Base-by-base conservation (phyloP, 2,329 filamentous ascomycete genomes). In the Cladosporium sp. region DNA sequence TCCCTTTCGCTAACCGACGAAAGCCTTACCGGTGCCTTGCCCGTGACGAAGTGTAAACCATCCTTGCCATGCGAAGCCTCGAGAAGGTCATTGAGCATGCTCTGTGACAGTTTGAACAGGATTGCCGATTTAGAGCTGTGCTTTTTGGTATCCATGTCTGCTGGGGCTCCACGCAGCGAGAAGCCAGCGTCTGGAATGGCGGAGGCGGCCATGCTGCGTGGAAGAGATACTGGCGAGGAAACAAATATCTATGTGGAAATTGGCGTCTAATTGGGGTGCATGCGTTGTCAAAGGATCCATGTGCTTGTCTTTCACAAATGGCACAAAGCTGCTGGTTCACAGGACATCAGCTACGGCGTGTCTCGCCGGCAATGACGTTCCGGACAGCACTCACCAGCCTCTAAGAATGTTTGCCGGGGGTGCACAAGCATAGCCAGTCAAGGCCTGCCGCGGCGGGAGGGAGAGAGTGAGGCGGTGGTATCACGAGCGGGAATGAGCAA, bases 11-110 rank as follows among this genome's bases (percentile, higher is more conserved):
- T 40, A 22, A 25, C 51, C 37, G 51, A 24, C 28, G 22, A 44
- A 34, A 51, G 45, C 54, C 71, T 61, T 70, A 73, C 70, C 37
- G 71, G 69, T 58, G 62, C 62, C 58, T 57, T 68, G 45, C 71
- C 71, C n/a, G 67, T 65, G 49, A 69, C 53, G 58, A 73, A 65
- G 48, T 70, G 68, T 35, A 71, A 59, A 22, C 65, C 65, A 49
- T 66, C 64, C 48, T 63, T 64, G 17, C 35, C 60, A 37, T 60
- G 57, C 17, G 68, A 64, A 45, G 69, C 68, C 59, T 66, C 67
- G 57, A 61, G 67, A 49, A 71, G 63, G 55, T 72, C 70, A 55
- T 69, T 61, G 48, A 72, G 61, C 24, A 71, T 59, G 34, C 63
- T 58, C 32, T 67, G 64, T 52, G 61, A 65, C 53, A 73, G 65